Evolutionary conservation across 1,284 basidiomycete genomes (phyloP).

Genomic region (Papiliotrema nemorosa): DNA sequence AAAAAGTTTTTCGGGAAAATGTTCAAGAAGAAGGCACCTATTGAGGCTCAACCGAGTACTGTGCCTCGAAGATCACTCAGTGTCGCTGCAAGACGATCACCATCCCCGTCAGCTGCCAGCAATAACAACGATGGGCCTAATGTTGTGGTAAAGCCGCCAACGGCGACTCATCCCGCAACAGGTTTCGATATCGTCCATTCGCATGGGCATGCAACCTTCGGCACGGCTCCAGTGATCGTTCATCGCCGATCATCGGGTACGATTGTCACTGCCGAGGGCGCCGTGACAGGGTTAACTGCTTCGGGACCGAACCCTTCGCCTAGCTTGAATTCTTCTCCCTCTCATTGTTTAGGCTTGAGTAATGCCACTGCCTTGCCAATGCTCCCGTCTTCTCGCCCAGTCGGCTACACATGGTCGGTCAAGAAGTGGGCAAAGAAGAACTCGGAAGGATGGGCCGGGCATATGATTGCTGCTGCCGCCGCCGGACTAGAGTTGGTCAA

Average conservation of each 20-base stretch:
- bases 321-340: neutral
- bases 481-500: conserved; percentile 39
- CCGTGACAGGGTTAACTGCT: conserved; percentile 27
- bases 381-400: conserved; percentile 32
- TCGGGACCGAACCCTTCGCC: neutral
- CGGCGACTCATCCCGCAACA: neutral
- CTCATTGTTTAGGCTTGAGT: neutral
- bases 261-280: conserved; percentile 27
- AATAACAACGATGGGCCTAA: neutral
- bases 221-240: conserved; percentile 37
- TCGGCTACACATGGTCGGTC: conserved; percentile 73
- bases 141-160: neutral
- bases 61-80: conserved; percentile 7
- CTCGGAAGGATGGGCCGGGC: conserved; percentile 39
- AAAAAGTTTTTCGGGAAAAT: conserved; percentile 70
- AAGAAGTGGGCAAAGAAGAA: conserved; percentile 69
- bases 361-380: conserved; percentile 11
- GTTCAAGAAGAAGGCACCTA: conserved; percentile 61
- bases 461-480: conserved; percentile 39
- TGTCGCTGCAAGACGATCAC: neutral
- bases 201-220: conserved; percentile 34
- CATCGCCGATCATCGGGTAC: conserved; percentile 20
- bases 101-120: neutral
- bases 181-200: neutral
- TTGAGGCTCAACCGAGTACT: neutral